phyloP scores from a whole-genome alignment of 345 rosid genomes.

The Schrenkiella parvula region DNA sequence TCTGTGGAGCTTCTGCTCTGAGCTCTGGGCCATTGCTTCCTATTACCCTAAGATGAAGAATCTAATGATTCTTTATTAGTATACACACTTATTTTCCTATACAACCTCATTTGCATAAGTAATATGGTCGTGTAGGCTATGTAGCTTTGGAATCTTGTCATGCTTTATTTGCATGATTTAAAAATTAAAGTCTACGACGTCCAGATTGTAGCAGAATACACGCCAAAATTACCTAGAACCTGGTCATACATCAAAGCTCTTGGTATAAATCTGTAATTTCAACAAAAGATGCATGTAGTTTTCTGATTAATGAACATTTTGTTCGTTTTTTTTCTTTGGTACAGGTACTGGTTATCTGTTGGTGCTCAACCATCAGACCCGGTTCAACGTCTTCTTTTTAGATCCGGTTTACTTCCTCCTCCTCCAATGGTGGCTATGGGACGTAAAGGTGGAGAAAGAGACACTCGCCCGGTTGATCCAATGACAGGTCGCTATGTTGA shows the following conservation, averaged over 20 bases:
- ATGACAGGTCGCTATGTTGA: constrained; percentile 60
- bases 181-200: background rate
- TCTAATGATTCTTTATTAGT: background rate
- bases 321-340: background rate
- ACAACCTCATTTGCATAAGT: background rate
- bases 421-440: constrained; percentile 87
- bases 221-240: background rate
- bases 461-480: constrained; percentile 71
- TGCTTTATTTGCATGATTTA: background rate
- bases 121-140: background rate
- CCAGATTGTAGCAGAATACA: background rate
- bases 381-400: constrained; percentile 67
- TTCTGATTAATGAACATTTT: background rate
- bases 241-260: background rate
- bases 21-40: background rate
- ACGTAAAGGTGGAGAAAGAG: constrained; percentile 72
- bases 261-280: background rate
- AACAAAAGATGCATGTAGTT: background rate
- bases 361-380: constrained; percentile 97
- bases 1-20: constrained; percentile 4
- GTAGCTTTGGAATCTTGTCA: background rate
- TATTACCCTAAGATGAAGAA: background rate
- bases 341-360: constrained; percentile 92
- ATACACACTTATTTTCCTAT: background rate
- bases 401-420: constrained; percentile 87